These are phyloP conservation scores for Exophiala sideris DNA, from an alignment of 2,329 filamentous ascomycete genomes.

Conservation along the genomic window DNA sequence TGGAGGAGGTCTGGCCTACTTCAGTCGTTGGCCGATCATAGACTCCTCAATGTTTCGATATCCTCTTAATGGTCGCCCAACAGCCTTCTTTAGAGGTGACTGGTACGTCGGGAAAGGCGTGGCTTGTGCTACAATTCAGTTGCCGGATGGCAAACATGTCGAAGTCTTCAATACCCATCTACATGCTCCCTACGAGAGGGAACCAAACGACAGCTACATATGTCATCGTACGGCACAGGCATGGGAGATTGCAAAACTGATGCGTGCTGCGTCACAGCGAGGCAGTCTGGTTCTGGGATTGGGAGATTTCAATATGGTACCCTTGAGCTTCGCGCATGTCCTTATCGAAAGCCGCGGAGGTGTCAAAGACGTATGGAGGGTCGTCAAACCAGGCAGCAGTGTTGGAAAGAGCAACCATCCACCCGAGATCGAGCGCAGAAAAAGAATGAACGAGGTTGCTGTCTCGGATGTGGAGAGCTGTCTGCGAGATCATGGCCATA, in stretches of 20 bases:
- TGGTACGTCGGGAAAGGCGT: conserved; percentile 97
- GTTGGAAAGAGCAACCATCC: conserved; percentile 68
- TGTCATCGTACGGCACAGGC: conserved; percentile 89
- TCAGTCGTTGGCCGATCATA: conserved; percentile 88
- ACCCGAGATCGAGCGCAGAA: conserved; percentile 62
- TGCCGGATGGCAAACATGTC: conserved; percentile 47
- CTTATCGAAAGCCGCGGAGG: conserved; percentile 75
- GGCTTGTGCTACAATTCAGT: conserved; percentile 68
- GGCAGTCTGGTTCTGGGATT: conserved; percentile 81
- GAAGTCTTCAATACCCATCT: conserved; percentile 93
- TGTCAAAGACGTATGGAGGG: conserved; percentile 79
- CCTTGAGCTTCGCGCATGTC: conserved; percentile 75
- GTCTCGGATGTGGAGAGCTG: conserved; percentile 76
- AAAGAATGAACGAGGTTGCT: conserved; percentile 39
- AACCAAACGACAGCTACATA: conserved; percentile 77
- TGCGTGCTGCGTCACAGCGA: conserved; percentile 73
- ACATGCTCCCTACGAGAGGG: conserved; percentile 81
- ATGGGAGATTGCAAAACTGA: conserved; percentile 89
- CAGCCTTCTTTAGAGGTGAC: conserved; percentile 85
- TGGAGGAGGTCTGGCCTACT: conserved; percentile 81
- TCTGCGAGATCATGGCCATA: conserved; percentile 74
- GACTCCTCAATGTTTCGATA: conserved; percentile 84
- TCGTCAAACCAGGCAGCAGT: conserved; percentile 78
- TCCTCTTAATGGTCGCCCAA: conserved; percentile 87
- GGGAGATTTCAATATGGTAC: conserved; percentile 97